Evolutionary conservation across 2,329 filamentous ascomycete species (phyloP), one percentile per base, ranked within the genome.

Genomic region (Penicillium sp.): DNA sequence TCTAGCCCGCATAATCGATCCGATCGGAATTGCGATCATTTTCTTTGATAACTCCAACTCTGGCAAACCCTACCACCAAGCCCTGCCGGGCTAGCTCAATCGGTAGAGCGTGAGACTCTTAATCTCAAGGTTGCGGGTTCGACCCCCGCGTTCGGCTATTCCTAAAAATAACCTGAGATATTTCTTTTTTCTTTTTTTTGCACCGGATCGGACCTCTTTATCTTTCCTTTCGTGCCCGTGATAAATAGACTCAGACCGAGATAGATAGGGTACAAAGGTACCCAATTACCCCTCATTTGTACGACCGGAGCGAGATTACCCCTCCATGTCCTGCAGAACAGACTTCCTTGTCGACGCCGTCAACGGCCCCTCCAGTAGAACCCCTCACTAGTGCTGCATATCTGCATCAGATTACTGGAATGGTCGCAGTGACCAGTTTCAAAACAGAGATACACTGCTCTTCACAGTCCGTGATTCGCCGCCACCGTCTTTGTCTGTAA

Each of bases 51-150:
- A 14, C 8, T 2, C n/a, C 13, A n/a, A 27, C 4, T 7, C 2
- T 1, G 22, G 0, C 6, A 2, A 3, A 1, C 16, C 5, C 44
- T 9, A 25, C 38, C 33, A 50, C 46, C 44, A 9, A 57, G 50
- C 44, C 44, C 50, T 59, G 74, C 74, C 69, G 68, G 73, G 73
- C 71, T 76, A 76, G 74, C 74, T 77, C 74, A 77, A 77, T 77
- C 74, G 75, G 67, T 73, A 77, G 70, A 73, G 70, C 71, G 69
- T 77, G 74, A 75, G 75, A 74, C 73, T 77, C 73, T 76, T 78
- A 75, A 70, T 69, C 70, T 68, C 68, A 70, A 69, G 66, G 66
- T 61, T 70, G 66, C 64, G 69, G 68, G 69, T 72, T 72, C 69
- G 65, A 72, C 64, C 70, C 69, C 69, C 70, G 67, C 69, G 68